phyloP scores from a whole-genome alignment of 257 asterid genomes.

The Solanum sitiens region DNA sequence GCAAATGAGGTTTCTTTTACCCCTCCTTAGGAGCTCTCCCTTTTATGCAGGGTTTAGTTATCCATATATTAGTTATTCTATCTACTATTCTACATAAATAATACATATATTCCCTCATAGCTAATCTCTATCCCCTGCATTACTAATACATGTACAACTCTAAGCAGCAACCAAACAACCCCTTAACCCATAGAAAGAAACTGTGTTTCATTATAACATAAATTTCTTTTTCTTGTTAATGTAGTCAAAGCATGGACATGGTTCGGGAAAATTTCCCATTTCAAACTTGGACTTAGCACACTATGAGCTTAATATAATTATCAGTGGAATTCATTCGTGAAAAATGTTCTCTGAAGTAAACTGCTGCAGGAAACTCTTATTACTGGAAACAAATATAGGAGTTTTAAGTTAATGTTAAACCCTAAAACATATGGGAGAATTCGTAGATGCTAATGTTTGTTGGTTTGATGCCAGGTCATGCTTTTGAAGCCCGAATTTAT shows the following conservation, averaged over 20 bases:
- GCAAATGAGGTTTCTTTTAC: background rate
- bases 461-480: slow-evolving; percentile 58
- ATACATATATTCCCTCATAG: background rate
- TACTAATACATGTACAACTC: background rate
- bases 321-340: background rate
- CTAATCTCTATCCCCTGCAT: background rate
- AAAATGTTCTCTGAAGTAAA: background rate
- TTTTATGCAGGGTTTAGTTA: background rate
- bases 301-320: background rate
- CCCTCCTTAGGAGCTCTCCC: background rate
- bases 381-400: background rate
- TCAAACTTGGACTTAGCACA: background rate
- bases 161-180: background rate
- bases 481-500: slow-evolving; percentile 98
- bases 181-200: background rate
- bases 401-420: background rate
- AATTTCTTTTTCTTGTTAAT: background rate
- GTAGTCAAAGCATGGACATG: background rate
- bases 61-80: background rate
- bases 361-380: background rate
- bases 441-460: background rate
- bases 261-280: background rate
- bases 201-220: background rate
- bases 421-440: background rate
- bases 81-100: background rate